A percentile compares a stretch with the other conserved stretches of the same genome.
Conservation (phyloP, 2,329 filamentous ascomycete genomes). For the Chrysoporthe austroafricana region DNA sequence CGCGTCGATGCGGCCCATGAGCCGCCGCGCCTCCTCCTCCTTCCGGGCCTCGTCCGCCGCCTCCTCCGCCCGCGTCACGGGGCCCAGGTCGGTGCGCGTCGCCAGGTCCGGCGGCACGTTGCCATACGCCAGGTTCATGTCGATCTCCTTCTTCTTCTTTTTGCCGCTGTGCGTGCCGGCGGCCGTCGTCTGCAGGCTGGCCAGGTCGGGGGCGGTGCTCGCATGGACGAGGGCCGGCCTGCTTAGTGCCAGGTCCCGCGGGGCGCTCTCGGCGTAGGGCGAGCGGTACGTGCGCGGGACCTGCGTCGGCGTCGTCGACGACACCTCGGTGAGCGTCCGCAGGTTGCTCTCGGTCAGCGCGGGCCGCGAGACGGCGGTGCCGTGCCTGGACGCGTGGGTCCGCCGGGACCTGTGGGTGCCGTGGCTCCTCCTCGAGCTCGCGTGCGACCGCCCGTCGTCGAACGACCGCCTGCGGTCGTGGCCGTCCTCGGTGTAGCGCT, state of each 20-base stretch:
- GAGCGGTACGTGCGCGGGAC: slow-evolving; percentile 44
- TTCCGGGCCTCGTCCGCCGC: slow-evolving; percentile 58
- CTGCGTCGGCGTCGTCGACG: slow-evolving; percentile 50
- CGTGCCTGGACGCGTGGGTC: slow-evolving; percentile 3
- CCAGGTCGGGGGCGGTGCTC: slow-evolving; percentile 33
- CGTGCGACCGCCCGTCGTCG: slow-evolving; percentile 30
- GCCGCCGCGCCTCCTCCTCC: slow-evolving; percentile 45
- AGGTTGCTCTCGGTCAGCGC: slow-evolving; percentile 59
- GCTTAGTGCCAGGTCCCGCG: slow-evolving; percentile 47
- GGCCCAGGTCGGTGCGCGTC: slow-evolving; percentile 51
- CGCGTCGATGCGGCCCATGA: slow-evolving; percentile 75
- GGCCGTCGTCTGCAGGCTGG: too few relatives aligned
- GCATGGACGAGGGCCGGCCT: slow-evolving; percentile 42
- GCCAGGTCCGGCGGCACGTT: slow-evolving; percentile 73
- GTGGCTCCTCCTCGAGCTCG: slow-evolving; percentile 27
- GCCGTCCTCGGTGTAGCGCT: slow-evolving; percentile 36
- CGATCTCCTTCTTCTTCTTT: slow-evolving; percentile 60
- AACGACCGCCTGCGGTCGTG: slow-evolving; percentile 31
- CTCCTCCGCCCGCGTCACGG: slow-evolving; percentile 33
- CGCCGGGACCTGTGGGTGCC: slow-evolving; percentile 20
- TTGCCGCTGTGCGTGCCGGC: not conserved
- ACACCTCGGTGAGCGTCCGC: slow-evolving; percentile 56
- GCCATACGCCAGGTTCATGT: slow-evolving; percentile 92
- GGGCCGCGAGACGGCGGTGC: slow-evolving; percentile 38
- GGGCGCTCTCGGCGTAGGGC: slow-evolving; percentile 43